phyloP scores from a whole-genome alignment of 2,329 filamentous ascomycete genomes.

The Parastagonospora nodorum region DNA sequence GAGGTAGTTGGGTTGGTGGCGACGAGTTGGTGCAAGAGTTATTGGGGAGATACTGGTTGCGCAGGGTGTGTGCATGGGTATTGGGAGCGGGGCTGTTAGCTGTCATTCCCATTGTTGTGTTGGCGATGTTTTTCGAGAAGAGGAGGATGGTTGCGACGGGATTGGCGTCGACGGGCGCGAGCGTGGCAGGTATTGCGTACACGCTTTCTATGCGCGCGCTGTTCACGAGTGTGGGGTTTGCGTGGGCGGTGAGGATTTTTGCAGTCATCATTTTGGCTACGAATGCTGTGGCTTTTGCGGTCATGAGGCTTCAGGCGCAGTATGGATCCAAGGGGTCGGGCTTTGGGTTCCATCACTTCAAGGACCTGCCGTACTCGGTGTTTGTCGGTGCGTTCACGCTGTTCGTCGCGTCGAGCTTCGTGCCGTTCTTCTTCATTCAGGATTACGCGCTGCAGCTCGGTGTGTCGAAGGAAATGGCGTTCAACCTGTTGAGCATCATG shows the following conservation, averaged over 20 bases:
- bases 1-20: conserved; percentile 29
- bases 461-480: conserved; percentile 54
- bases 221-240: conserved; percentile 36
- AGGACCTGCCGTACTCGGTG: conserved; percentile 21
- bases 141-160: conserved; percentile 41
- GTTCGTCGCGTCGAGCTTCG: conserved; percentile 17
- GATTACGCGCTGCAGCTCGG: conserved; percentile 23
- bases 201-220: conserved; percentile 37
- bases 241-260: conserved; percentile 31
- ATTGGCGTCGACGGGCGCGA: conserved; percentile 40
- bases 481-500: conserved; percentile 69
- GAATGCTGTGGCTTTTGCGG: conserved; percentile 11
- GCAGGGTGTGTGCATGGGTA: conserved; percentile 42
- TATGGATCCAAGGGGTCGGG: conserved; percentile 16
- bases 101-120: conserved; percentile 28
- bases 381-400: conserved; percentile 23
- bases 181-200: conserved; percentile 42
- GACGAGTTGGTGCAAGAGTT: conserved; percentile 23
- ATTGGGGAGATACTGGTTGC: conserved; percentile 33
- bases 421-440: conserved; percentile 28
- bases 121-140: conserved; percentile 44
- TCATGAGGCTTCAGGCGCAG: conserved; percentile 21
- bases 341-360: conserved; percentile 18
- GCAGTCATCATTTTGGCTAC: conserved; percentile 16
- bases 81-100: conserved; percentile 41